Conservation (phyloP, 306 rosid species). For the Malus asiatica region DNA sequence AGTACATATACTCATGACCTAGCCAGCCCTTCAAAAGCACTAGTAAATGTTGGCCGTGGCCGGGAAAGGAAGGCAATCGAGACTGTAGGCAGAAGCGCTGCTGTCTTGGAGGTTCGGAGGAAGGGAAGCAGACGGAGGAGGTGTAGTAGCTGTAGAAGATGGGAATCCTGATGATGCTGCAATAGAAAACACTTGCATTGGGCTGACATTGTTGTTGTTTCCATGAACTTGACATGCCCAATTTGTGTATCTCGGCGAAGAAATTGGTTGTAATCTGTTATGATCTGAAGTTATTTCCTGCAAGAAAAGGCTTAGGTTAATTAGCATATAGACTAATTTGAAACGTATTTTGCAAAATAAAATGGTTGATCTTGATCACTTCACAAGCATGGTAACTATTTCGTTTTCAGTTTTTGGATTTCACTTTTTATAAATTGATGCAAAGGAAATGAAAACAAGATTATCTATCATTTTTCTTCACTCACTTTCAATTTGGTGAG, state of each 20-base stretch:
- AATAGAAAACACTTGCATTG: constrained; percentile 27
- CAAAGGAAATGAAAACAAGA: not conserved
- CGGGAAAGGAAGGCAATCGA: constrained; percentile 13
- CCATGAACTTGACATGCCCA: constrained; percentile 40
- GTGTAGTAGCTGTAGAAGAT: constrained; percentile 15
- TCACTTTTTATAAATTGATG: not conserved
- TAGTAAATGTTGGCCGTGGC: not conserved
- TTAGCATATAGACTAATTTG: not conserved
- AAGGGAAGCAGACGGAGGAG: constrained; percentile 11
- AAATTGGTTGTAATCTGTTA: constrained; percentile 13
- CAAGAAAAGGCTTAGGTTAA: not conserved
- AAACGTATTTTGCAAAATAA: not conserved
- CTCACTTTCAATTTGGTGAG: not conserved
- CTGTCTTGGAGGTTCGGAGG: constrained; percentile 12
- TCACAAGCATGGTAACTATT: not conserved
- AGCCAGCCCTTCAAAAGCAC: not conserved
- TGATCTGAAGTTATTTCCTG: constrained; percentile 30
- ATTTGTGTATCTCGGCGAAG: constrained; percentile 15
- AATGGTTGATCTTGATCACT: not conserved
- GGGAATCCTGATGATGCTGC: constrained; percentile 82
- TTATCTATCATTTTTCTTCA: not conserved
- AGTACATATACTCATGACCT: not conserved
- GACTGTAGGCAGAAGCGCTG: constrained; percentile 4
- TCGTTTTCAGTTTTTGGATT: too few species aligned
- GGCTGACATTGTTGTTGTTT: constrained; percentile 13